Base-by-base conservation (phyloP, 2,329 filamentous ascomycete species). In the Colletotrichum sp. region DNA sequence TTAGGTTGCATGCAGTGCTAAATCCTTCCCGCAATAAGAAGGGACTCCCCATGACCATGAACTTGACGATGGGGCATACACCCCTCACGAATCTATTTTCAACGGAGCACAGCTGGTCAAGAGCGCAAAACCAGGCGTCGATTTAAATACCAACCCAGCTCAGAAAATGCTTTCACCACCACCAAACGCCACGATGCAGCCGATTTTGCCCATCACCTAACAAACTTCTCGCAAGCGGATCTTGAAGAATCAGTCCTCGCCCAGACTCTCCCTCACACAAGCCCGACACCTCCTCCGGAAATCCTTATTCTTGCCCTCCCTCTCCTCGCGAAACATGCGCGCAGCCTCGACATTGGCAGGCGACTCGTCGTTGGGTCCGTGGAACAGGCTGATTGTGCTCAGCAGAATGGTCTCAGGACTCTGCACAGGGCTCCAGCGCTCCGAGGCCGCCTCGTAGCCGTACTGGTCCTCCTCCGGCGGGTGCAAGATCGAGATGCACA, bases 401-500 rank as follows among this genome's bases (percentile, higher is more conserved):
- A 99, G 87, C 64, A 99, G 88, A 77, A 99, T 99, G 27, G 96
- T 98, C 89, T 98, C 96, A 69, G 96, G 96, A 15, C 94, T 96
- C 86, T 99, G 97, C 3, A 99, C 96, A 32, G 97, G 97, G 75
- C 92, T 95, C 97, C 97, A 99, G 77, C 97, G 92, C 89, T 99
- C 97, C 34, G 92, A 90, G 19, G 96, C 96, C 30, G 91, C 91
- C 86, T 99, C 97, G 87, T 99, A 99, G 69, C 96, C 96, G 85
- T 95, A 97, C 82, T 95, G 93, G 83, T 99, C 97, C 82, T 98
- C 96, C 86, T 95, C 96, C 6, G 97, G 96, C 15, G 96, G 95
- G 85, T 99, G 97, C 57, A 99, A 90, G 86, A 99, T 99, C 59
- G 95, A 98, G 84, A 99, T 99, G 89, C 97, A 99, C 74, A 99